Percentiles rank a stretch among this genome's conserved stretches.
These are phyloP conservation scores for Venturia effusa DNA, from an alignment of 2,329 filamentous ascomycete species.

Conservation along the genomic window DNA sequence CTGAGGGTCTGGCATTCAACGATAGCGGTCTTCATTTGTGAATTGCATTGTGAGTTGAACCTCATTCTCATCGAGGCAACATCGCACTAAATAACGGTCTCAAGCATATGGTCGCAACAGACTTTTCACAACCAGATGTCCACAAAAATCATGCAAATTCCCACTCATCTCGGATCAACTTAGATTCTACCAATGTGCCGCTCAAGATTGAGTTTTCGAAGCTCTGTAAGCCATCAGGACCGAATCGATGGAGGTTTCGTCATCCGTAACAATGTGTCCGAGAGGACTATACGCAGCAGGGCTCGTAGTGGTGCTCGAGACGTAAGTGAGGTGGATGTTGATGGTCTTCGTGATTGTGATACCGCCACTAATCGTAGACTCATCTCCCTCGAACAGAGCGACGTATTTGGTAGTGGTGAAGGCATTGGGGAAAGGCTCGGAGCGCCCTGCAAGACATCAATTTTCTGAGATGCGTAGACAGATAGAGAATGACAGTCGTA, in stretches of 20 bases:
- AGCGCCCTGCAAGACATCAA: background rate
- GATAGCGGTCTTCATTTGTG: too few species aligned
- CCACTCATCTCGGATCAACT: background rate
- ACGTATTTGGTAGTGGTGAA: background rate
- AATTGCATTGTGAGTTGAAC: too few species aligned
- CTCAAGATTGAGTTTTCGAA: background rate
- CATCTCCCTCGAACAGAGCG: background rate
- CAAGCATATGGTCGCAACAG: background rate
- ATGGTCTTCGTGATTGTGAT: background rate
- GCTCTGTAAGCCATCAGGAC: background rate
- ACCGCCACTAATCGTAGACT: background rate
- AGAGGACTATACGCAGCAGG: background rate
- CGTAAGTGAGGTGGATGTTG: background rate
- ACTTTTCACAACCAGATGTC: background rate
- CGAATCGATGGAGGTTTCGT: background rate
- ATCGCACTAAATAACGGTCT: too few species aligned
- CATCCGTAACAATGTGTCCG: background rate
- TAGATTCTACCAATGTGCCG: background rate
- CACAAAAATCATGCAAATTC: background rate
- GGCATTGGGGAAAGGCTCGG: background rate
- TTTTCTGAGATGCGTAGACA: background rate
- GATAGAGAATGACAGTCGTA: background rate
- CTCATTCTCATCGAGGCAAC: background rate
- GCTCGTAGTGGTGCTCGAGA: background rate
- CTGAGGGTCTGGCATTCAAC: too few species aligned